Conservation (phyloP, 2,329 filamentous ascomycete genomes). For the Magnaporthales sp. region DNA sequence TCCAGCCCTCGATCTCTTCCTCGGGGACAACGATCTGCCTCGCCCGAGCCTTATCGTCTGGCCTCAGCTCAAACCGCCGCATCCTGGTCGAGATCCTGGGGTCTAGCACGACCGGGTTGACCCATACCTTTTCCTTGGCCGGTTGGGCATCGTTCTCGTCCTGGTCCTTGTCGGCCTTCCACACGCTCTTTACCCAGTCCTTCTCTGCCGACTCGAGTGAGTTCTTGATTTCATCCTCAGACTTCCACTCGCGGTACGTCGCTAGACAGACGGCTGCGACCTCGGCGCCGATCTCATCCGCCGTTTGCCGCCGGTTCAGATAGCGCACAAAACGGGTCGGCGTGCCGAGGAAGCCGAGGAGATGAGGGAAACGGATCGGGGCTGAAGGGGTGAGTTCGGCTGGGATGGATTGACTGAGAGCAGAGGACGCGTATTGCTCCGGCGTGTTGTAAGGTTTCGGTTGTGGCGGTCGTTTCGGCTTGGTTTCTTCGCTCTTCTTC, state of each 20-base stretch:
- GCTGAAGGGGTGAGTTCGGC: slow-evolving; percentile 62
- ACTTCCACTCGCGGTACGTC: slow-evolving; percentile 39
- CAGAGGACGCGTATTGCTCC: slow-evolving; percentile 59
- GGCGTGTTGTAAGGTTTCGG: slow-evolving; percentile 67
- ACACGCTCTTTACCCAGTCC: slow-evolving; percentile 78
- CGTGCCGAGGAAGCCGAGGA: slow-evolving; percentile 88
- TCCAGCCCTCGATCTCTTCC: slow-evolving; percentile 62
- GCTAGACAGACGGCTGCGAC: slow-evolving; percentile 78
- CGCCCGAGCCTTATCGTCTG: slow-evolving; percentile 62
- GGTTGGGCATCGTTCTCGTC: slow-evolving; percentile 20
- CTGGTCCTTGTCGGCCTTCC: slow-evolving; percentile 30
- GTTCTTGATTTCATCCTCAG: slow-evolving; percentile 50
- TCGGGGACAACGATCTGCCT: slow-evolving; percentile 52
- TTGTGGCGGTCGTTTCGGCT: slow-evolving; percentile 51
- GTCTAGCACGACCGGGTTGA: slow-evolving; percentile 67
- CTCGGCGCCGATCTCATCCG: slow-evolving; percentile 79
- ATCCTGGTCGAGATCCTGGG: slow-evolving; percentile 68
- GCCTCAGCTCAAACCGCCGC: slow-evolving; percentile 63
- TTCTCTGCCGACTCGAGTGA: slow-evolving; percentile 63
- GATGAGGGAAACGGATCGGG: slow-evolving; percentile 73
- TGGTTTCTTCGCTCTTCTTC: slow-evolving; percentile 38
- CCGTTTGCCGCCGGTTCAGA: slow-evolving; percentile 74
- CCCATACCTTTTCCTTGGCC: slow-evolving; percentile 64
- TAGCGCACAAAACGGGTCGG: slow-evolving; percentile 80
- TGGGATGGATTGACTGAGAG: slow-evolving; percentile 58